These are phyloP conservation scores for Elsinoe ampelina DNA, from an alignment of 2,329 filamentous ascomycete species.

Conservation along the genomic window DNA sequence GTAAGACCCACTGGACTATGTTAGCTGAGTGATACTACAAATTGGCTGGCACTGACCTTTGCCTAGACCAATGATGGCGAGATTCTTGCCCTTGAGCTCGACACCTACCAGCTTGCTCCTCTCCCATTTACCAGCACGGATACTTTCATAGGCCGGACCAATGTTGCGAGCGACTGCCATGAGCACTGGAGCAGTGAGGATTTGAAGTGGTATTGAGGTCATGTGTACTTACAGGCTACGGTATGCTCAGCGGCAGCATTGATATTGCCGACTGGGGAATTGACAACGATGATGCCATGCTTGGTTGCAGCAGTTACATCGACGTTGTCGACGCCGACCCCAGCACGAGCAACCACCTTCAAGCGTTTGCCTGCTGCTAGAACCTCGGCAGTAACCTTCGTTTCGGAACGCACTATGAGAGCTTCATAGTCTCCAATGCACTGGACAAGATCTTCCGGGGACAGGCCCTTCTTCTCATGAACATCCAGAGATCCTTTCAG, in stretches of 20 bases:
- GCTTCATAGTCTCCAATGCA: constrained; percentile 65
- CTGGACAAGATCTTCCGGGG: constrained; percentile 52
- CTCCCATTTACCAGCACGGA: constrained; percentile 69
- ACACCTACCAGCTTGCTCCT: constrained; percentile 64
- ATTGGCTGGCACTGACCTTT: constrained; percentile 44
- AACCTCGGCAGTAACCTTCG: constrained; percentile 63
- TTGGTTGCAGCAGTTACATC: constrained; percentile 63
- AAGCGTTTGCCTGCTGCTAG: constrained; percentile 58
- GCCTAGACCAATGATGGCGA: constrained; percentile 70
- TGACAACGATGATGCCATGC: constrained; percentile 69
- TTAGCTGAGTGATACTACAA: constrained; percentile 13
- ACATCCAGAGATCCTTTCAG: constrained; percentile 60
- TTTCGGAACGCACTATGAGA: constrained; percentile 71
- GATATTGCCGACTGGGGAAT: constrained; percentile 71
- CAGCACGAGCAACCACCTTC: constrained; percentile 69
- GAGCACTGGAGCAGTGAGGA: constrained; percentile 43
- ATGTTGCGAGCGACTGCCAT: constrained; percentile 67
- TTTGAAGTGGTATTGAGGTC: background rate
- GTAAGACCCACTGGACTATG: constrained; percentile 56
- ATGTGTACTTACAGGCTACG: constrained; percentile 39
- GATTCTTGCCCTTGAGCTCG: constrained; percentile 66
- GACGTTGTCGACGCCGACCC: constrained; percentile 77
- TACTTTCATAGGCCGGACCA: constrained; percentile 56
- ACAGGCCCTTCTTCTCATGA: constrained; percentile 55
- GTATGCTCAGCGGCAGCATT: constrained; percentile 73